A percentile compares a stretch with the other conserved stretches of the same genome.
Conservation (phyloP, 139 green algal species). For the Coccomyxa sp. region DNA sequence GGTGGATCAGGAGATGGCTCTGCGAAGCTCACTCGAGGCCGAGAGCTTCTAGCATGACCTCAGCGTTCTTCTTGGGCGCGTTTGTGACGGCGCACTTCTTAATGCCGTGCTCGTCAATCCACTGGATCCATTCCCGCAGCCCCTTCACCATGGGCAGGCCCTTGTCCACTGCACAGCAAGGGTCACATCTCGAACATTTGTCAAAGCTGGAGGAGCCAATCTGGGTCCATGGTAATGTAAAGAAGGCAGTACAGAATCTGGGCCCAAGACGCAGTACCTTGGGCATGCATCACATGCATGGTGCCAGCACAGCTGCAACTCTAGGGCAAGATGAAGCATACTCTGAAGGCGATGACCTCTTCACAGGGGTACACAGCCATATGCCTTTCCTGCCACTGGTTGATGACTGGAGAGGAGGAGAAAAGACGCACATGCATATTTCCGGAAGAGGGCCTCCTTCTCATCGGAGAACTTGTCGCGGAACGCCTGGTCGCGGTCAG, state of each 20-base stretch:
- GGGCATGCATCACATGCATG: neutral
- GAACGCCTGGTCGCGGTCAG: constrained; percentile 44
- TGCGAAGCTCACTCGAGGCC: constrained; percentile 38
- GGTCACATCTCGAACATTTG: too few relatives aligned
- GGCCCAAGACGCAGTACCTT: neutral
- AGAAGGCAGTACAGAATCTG: too few relatives aligned
- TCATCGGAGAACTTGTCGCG: constrained; percentile 47
- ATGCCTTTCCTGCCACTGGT: neutral
- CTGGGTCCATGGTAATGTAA: too few relatives aligned
- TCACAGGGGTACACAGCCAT: neutral
- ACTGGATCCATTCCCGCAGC: constrained; percentile 55
- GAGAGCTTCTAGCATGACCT: constrained; percentile 67
- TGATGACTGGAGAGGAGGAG: neutral
- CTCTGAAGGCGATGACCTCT: neutral
- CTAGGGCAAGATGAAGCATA: neutral
- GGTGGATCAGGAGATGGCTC: too few relatives aligned
- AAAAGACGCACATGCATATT: constrained; percentile 32
- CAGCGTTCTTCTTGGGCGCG: constrained; percentile 61
- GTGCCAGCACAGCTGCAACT: neutral
- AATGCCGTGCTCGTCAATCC: constrained; percentile 43
- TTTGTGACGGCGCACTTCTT: constrained; percentile 74
- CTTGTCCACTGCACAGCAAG: neutral
- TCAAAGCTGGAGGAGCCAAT: too few relatives aligned
- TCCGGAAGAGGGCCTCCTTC: constrained; percentile 64
- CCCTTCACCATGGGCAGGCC: constrained; percentile 40